These are phyloP conservation scores for Penicillium chermesinum DNA, from an alignment of 495 filamentous ascomycete species.

Conservation along the genomic window DNA sequence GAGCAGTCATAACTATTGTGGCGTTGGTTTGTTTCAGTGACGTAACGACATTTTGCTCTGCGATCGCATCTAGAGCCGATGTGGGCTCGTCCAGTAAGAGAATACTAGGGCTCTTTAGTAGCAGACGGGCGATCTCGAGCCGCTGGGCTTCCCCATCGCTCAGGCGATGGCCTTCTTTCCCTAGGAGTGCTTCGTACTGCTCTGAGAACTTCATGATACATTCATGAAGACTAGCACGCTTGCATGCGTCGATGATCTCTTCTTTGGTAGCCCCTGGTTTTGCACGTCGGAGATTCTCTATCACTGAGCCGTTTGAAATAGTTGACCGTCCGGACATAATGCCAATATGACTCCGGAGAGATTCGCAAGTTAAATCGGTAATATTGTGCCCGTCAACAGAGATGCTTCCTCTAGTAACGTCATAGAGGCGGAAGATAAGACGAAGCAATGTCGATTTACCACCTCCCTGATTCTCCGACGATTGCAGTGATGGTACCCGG, in stretches of 20 bases:
- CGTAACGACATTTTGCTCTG: conserved; percentile 24
- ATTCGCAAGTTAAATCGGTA: conserved; percentile 60
- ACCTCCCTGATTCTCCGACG: conserved; percentile 67
- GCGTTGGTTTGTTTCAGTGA: conserved; percentile 7
- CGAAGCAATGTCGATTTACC: conserved; percentile 76
- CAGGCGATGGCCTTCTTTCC: conserved; percentile 61
- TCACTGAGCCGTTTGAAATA: conserved; percentile 68
- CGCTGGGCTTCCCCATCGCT: conserved; percentile 73
- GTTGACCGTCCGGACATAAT: conserved; percentile 65
- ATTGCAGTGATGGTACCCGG: conserved; percentile 65
- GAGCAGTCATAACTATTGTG: conserved; percentile 5
- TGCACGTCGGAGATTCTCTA: conserved; percentile 71
- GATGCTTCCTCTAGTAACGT: conserved; percentile 58
- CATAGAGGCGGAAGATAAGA: conserved; percentile 67
- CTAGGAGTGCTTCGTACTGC: conserved; percentile 55
- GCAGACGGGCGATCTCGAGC: conserved; percentile 63
- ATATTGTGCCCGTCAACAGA: conserved; percentile 74
- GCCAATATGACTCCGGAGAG: conserved; percentile 62
- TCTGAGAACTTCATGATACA: conserved; percentile 62
- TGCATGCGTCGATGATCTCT: conserved; percentile 66
- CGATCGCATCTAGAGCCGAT: conserved; percentile 49
- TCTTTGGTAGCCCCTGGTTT: conserved; percentile 55
- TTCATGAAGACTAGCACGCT: conserved; percentile 62
- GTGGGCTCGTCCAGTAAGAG: conserved; percentile 57
- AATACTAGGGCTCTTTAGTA: conserved; percentile 47